Conservation (phyloP, 768 basidiomycete species). For the Calocybe gangraenosa region DNA sequence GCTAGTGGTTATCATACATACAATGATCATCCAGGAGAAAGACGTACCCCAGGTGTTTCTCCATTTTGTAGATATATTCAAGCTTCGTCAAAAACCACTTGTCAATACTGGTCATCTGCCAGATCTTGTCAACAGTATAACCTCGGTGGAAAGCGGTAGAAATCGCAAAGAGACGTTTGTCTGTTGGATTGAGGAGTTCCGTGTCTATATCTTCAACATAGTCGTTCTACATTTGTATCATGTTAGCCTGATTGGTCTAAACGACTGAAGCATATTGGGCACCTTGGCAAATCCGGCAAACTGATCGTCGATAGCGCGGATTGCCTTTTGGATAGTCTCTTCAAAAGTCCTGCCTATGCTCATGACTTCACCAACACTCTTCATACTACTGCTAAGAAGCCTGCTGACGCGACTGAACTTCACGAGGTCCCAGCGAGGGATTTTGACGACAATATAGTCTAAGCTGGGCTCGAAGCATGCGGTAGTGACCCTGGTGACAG, state of each 20-base stretch:
- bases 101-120: slow-evolving; percentile 98
- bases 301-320: slow-evolving; percentile 92
- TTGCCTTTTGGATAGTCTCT: slow-evolving; percentile 98
- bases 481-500: slow-evolving; percentile 92
- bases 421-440: slow-evolving; percentile 98
- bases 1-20: not conserved
- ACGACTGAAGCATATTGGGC: slow-evolving; percentile 4
- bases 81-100: slow-evolving; percentile 97
- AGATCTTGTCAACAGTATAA: slow-evolving; percentile 93
- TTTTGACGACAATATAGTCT: slow-evolving; percentile 98
- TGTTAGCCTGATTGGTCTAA: not conserved
- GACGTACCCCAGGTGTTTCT: slow-evolving; percentile 69
- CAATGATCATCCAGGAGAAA: not conserved
- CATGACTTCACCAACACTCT: slow-evolving; percentile 98
- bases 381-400: slow-evolving; percentile 88
- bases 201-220: slow-evolving; percentile 88
- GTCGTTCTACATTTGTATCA: slow-evolving; percentile 56
- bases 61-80: slow-evolving; percentile 78
- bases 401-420: slow-evolving; percentile 96
- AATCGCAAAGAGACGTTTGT: slow-evolving; percentile 96
- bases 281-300: slow-evolving; percentile 91
- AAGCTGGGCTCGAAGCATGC: slow-evolving; percentile 98
- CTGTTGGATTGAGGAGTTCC: slow-evolving; percentile 91
- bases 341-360: slow-evolving; percentile 97
- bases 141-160: slow-evolving; percentile 90